Evolutionary conservation across 2,329 filamentous ascomycete species (phyloP).

Genomic region (Gaeumannomyces sp.): DNA sequence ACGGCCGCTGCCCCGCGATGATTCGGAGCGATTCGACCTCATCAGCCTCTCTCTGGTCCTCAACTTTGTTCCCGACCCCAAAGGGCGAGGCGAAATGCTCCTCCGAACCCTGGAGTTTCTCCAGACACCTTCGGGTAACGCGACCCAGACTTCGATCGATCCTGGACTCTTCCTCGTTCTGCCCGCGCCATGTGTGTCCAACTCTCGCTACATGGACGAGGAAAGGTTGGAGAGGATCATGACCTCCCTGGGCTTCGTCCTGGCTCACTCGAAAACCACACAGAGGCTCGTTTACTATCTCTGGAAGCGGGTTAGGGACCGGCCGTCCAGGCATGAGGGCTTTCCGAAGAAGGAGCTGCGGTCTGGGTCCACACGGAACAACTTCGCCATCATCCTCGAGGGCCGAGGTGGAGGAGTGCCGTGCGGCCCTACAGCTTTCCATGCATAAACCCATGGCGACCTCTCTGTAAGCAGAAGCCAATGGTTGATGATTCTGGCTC

Average conservation of each 20-base stretch:
- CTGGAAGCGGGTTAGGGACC: conserved; percentile 51
- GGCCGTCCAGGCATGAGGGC: conserved; percentile 16
- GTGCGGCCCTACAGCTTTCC: background rate
- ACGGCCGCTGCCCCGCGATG: conserved; percentile 60
- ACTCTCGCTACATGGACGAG: conserved; percentile 85
- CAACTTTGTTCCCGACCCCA: conserved; percentile 83
- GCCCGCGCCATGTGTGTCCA: conserved; percentile 78
- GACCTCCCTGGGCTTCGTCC: conserved; percentile 65
- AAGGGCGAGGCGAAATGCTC: conserved; percentile 77
- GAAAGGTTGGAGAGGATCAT: conserved; percentile 65
- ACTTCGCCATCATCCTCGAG: conserved; percentile 74
- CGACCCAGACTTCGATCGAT: conserved; percentile 31
- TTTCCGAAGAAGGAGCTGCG: conserved; percentile 67
- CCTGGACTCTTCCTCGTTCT: conserved; percentile 83
- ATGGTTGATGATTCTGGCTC: background rate
- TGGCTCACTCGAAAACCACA: conserved; percentile 63
- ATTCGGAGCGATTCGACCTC: conserved; percentile 70
- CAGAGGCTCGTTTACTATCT: conserved; percentile 84
- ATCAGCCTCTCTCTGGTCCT: conserved; percentile 88
- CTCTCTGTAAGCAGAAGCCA: background rate
- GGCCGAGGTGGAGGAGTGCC: conserved; percentile 11
- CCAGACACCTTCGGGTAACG: conserved; percentile 26
- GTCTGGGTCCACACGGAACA: conserved; percentile 73
- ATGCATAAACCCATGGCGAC: background rate
- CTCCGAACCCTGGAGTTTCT: conserved; percentile 68